Conservation (phyloP, 1,284 basidiomycete species). For the Cutaneotrichosporon cyanovorans region DNA sequence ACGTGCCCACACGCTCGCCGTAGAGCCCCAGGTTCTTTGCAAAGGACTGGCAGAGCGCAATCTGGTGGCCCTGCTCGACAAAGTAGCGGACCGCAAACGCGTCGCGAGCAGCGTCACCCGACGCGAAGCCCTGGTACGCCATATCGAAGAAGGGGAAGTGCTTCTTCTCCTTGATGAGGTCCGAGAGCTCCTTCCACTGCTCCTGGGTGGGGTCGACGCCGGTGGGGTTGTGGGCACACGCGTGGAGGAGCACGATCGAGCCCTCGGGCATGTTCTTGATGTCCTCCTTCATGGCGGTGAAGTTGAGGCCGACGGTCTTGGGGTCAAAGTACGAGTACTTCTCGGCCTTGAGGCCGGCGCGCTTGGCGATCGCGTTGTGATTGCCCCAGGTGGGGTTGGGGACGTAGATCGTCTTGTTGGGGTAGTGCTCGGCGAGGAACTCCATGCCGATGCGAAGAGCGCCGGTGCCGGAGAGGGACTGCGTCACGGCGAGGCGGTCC, state of each 20-base stretch:
- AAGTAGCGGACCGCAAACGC: conserved; percentile 96
- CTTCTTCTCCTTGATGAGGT: conserved; percentile 61
- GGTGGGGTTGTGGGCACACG: conserved; percentile 76
- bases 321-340: conserved; percentile 89
- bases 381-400: conserved; percentile 97
- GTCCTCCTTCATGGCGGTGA: conserved; percentile 81
- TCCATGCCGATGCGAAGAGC: conserved; percentile 93
- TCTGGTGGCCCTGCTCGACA: conserved; percentile 75
- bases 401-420: conserved; percentile 81
- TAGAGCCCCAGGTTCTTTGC: conserved; percentile 99
- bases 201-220: conserved; percentile 90
- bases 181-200: conserved; percentile 89
- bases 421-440: conserved; percentile 78
- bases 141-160: conserved; percentile 56
- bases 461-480: conserved; percentile 96
- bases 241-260: conserved; percentile 52
- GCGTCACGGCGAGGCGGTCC: conserved; percentile 74
- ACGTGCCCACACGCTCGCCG: conserved; percentile 89
- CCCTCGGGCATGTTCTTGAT: conserved; percentile 53
- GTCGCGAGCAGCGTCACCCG: conserved; percentile 77
- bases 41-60: conserved; percentile 86
- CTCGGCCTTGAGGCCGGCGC: conserved; percentile 83
- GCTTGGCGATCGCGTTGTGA: conserved; percentile 63
- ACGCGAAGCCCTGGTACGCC: conserved; percentile 94
- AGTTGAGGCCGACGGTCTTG: conserved; percentile 85